Percentiles rank a stretch among this genome's conserved stretches.
phyloP scores from a whole-genome alignment of 163 green algal genomes.

The Volvox carteri region DNA sequence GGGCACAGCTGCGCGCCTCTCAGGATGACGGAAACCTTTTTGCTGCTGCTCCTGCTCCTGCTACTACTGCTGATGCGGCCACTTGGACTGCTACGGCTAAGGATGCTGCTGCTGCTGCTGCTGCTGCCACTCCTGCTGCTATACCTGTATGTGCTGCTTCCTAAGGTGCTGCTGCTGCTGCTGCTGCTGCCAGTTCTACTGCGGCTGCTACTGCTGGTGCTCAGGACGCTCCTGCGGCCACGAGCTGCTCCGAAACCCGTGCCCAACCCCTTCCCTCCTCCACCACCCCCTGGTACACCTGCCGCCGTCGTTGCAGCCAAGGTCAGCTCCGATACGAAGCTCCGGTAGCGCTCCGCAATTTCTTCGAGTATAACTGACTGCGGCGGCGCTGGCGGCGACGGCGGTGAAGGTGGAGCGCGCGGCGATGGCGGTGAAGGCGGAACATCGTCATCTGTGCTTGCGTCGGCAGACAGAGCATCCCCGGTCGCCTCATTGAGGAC shows the following conservation, averaged over 20 bases:
- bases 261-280: no score
- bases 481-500: no score
- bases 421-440: background rate
- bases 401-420: background rate
- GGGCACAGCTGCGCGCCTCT: constrained; percentile 26
- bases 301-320: background rate
- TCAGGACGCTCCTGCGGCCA: background rate
- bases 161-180: background rate
- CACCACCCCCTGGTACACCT: no score
- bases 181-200: background rate
- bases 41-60: background rate
- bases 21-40: background rate
- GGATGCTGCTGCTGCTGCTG: no score
- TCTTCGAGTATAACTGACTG: background rate
- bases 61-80: background rate
- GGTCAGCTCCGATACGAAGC: background rate
- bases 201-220: background rate
- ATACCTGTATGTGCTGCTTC: no score
- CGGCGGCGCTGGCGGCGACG: background rate
- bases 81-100: background rate
- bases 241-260: background rate
- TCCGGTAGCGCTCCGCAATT: background rate
- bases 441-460: no score
- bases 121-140: background rate
- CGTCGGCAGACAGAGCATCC: no score